A percentile compares a stretch with the other conserved stretches of the same genome.
phyloP scores from a whole-genome alignment of 225 moss, liverwort and hornwort species.

The Bryum argenteum region DNA sequence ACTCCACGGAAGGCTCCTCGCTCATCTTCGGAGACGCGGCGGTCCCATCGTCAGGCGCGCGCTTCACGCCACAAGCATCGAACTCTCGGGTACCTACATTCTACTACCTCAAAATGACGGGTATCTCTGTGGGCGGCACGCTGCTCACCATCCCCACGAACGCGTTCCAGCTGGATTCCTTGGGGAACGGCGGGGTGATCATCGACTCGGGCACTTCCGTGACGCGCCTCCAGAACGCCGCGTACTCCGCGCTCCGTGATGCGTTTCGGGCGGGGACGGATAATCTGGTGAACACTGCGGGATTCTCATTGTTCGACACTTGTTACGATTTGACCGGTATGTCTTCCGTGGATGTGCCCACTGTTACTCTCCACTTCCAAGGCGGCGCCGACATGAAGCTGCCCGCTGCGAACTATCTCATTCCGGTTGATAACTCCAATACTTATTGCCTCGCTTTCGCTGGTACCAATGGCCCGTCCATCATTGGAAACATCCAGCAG shows the following conservation, averaged over 20 bases:
- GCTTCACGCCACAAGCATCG: conserved; percentile 62
- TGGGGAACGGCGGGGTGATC: conserved; percentile 60
- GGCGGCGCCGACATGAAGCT: conserved; percentile 41
- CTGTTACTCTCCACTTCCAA: conserved; percentile 56
- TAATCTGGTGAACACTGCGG: conserved; percentile 35
- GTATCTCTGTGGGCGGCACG: conserved; percentile 60
- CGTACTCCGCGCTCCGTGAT: conserved; percentile 54
- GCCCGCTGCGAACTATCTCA: conserved; percentile 54
- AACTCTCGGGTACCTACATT: conserved; percentile 58
- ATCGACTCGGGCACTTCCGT: conserved; percentile 64
- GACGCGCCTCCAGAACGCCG: conserved; percentile 50
- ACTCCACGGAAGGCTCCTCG: conserved; percentile 41
- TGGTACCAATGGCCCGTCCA: conserved; percentile 52
- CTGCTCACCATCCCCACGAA: conserved; percentile 39
- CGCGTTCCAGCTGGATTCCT: conserved; percentile 49
- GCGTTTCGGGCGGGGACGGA: conserved; percentile 51
- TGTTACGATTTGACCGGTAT: conserved; percentile 53
- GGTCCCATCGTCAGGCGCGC: conserved; percentile 42
- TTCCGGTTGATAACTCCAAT: conserved; percentile 55
- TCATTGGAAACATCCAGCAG: conserved; percentile 65
- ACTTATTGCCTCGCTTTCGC: conserved; percentile 63
- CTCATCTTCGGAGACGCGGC: conserved; percentile 73
- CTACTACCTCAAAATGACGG: conserved; percentile 68
- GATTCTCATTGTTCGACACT: conserved; percentile 63
- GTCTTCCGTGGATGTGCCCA: conserved; percentile 51